Evolutionary conservation across 305 asterid genomes (phyloP), one percentile per base, ranked within the genome.

Genomic region (Solanum hybrid): DNA sequence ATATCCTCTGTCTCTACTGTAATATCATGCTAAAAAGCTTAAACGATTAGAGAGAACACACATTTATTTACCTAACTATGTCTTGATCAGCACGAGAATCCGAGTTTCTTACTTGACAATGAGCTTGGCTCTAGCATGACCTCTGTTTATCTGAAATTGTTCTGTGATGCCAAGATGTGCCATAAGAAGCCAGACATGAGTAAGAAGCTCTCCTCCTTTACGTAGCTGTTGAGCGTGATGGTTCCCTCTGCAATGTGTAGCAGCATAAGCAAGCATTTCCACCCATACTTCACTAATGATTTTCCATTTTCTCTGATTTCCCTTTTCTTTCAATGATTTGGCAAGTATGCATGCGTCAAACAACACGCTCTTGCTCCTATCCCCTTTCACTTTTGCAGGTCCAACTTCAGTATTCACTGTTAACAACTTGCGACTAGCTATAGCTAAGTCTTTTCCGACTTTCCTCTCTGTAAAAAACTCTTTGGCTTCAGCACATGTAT

Each of bases 161-260:
- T 93, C 94, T 9, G 95, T 93, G 75, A 94, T 92, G 75, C 95
- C 95, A 12, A 94, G 91, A 88, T 93, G 95, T 26, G 94, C 95
- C 96, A 94, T 93, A 42, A 94, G 89, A 88, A 94, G 94, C 96
- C 96, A 94, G 7, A 92, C 94, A 91, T 93, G 95, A 79, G 93
- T 94, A 9, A 94, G 94, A 89, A 92, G 89, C 86, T 92, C 94
- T 56, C 95, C 95, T 1, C 96, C 95, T 89, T 93, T 93, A 5
- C 94, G 93, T 81, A 94, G 95, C 89, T 94, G 95, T 38, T 88
- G 93, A 34, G 94, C 95, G n/a, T 94, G 94, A 91, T 93, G 91
- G 88, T 81, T 86, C 87, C 95, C 94, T 89, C 94, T 64, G 19
- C 95, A 94, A 71, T 88, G 92, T 2, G 89, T 80, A 88, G 96